Base-by-base conservation (phyloP, 1,284 basidiomycete genomes). In the Cutaneotrichosporon dermatis region DNA sequence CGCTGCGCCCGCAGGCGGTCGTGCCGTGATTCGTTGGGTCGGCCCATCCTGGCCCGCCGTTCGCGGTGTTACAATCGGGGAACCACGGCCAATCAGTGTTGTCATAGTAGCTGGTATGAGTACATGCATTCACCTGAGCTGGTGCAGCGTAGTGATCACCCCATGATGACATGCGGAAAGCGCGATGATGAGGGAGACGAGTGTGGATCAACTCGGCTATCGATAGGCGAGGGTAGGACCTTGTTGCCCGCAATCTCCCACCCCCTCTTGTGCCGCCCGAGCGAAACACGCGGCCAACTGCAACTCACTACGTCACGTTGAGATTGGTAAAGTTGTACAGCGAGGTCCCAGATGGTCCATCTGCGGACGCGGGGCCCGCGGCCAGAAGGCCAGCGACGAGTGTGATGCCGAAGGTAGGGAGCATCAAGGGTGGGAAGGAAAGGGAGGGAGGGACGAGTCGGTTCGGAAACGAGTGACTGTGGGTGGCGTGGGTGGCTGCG, bases 101-200 rank as follows among this genome's bases (percentile, higher is more conserved):
- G 59, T 64, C 62, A 35, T 64, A 64, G 62, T 64, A 64, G 57
- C 62, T 64, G 54, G 12, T 6, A 45, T 54, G 37, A 54, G 45
- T 37, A 25, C 25, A 25, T 25, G 25, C 25, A 25, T 25, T 25
- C 25, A 25, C 25, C 25, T 25, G 25, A 25, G 25, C 25, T 25
- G 25, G 25, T 25, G 25, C 25, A 25, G 25, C 25, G 25, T 25
- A 25, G 25, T 25, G 25, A 25, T 25, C 25, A 25, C 25, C 25
- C 25, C 25, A 25, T 25, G 25, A 25, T 25, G 25, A 25, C 25
- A 25, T 25, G 25, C 25, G 25, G 25, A 25, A 25, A 25, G 25
- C 25, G 25, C 25, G 25, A 25, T 25, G 11, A 39, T 51, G 34
- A 12, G 10, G 25, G 7, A n/a, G 13, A 35, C 13, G 13, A 7